Percentiles rank a stretch among this genome's conserved stretches.
phyloP scores from a whole-genome alignment of 495 filamentous ascomycete species.

The Neurospora sp. region DNA sequence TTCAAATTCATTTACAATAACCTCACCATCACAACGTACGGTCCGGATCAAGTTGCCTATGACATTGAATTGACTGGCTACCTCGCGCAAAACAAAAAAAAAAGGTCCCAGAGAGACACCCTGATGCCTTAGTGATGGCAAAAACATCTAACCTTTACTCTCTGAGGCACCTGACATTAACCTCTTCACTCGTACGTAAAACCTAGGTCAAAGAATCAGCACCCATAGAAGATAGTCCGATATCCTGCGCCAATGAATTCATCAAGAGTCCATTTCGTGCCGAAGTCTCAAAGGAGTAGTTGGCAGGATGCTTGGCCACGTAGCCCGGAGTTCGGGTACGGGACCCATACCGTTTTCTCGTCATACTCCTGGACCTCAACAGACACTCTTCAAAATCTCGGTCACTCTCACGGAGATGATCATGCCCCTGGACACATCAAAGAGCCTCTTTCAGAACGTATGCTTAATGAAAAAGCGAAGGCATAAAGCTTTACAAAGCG shows the following conservation, averaged over 20 bases:
- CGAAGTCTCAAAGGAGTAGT: neutral
- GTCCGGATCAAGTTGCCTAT: neutral
- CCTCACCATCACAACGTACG: neutral
- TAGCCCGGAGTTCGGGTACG: neutral
- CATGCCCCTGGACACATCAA: neutral
- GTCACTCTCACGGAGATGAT: neutral
- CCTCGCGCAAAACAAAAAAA: neutral
- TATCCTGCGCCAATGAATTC: fast-evolving
- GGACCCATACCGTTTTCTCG: neutral
- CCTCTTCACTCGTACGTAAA: neutral
- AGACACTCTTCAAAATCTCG: neutral
- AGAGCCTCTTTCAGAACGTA: neutral
- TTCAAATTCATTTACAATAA: too few relatives aligned
- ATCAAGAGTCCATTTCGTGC: neutral
- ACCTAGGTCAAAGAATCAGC: neutral
- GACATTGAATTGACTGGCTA: neutral
- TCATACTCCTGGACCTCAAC: neutral
- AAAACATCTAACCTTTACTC: neutral
- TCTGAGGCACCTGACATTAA: neutral
- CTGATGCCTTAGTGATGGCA: fast-evolving
- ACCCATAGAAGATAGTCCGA: neutral
- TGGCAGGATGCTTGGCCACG: neutral
- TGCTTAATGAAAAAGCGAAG: neutral
- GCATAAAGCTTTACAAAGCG: neutral
- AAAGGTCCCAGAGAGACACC: neutral